Conservation (phyloP, 208 protist genomes). For the Wallacemonas sp. region DNA sequence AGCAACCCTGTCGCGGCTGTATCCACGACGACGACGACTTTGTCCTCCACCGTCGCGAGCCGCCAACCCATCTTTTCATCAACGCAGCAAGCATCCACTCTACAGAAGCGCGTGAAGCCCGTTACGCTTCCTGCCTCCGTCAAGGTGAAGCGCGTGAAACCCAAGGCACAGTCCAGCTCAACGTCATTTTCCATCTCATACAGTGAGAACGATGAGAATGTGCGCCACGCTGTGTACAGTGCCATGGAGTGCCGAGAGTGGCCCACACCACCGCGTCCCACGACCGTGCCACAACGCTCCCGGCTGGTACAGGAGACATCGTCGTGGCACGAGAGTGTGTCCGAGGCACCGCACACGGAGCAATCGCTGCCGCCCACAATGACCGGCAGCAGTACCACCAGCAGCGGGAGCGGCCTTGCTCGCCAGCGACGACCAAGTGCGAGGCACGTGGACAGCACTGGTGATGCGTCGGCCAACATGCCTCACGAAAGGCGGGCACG, state of each 20-base stretch:
- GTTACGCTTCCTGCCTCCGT: neutral
- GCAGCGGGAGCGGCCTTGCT: neutral
- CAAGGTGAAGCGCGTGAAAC: neutral
- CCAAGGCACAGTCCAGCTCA: neutral
- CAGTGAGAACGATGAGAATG: neutral
- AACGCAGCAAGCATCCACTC: neutral
- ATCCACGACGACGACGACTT: too few relatives aligned
- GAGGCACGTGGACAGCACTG: neutral
- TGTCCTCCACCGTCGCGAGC: too few relatives aligned
- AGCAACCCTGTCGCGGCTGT: too few relatives aligned
- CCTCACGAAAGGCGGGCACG: neutral
- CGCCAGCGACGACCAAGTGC: neutral
- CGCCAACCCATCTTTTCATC: neutral
- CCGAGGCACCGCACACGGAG: neutral
- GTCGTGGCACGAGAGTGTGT: neutral
- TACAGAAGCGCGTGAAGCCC: neutral
- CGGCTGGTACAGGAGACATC: neutral
- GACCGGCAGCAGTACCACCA: slow-evolving; percentile 3
- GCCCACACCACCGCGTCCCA: neutral
- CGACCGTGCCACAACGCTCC: neutral
- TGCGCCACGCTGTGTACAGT: slow-evolving; percentile 8
- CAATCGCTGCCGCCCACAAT: neutral
- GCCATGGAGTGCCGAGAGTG: neutral
- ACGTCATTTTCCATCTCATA: neutral
- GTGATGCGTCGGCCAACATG: neutral